A percentile compares a stretch with the other conserved stretches of the same genome.
Evolutionary conservation across 1,284 basidiomycete genomes (phyloP).

Genomic region (Cerioporus squamosus): DNA sequence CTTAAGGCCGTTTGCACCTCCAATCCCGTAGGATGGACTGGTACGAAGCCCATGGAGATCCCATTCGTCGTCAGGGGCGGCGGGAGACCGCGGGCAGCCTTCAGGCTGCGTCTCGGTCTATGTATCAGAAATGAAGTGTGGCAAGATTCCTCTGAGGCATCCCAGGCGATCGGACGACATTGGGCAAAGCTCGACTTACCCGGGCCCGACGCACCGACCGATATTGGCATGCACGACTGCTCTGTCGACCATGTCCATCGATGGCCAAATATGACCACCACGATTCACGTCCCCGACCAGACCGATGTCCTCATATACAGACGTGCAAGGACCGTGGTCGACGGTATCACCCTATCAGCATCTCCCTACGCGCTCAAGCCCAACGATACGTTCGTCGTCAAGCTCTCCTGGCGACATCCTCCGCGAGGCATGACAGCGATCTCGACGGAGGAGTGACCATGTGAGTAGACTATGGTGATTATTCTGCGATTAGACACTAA

Average conservation of each 20-base stretch:
- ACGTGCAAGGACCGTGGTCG: background rate
- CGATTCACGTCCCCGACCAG: background rate
- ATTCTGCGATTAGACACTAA: too few species aligned
- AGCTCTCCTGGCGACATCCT: background rate
- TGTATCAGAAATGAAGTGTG: background rate
- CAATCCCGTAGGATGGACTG: background rate
- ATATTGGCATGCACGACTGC: background rate
- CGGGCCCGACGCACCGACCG: background rate
- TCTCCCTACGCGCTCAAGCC: background rate
- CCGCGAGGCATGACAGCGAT: background rate
- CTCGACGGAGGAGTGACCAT: too few species aligned
- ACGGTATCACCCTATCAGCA: background rate
- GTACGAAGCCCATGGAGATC: background rate
- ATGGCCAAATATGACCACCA: background rate
- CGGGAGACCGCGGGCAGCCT: background rate
- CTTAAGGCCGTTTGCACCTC: background rate
- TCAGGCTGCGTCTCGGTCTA: background rate
- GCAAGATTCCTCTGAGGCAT: background rate
- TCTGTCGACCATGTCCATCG: background rate
- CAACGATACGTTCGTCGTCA: background rate
- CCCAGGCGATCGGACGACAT: background rate
- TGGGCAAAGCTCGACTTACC: background rate
- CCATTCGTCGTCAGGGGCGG: background rate
- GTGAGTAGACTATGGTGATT: too few species aligned
- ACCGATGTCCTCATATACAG: background rate